phyloP scores from a whole-genome alignment of 2,329 filamentous ascomycete genomes.

The Aspergillus latus region DNA sequence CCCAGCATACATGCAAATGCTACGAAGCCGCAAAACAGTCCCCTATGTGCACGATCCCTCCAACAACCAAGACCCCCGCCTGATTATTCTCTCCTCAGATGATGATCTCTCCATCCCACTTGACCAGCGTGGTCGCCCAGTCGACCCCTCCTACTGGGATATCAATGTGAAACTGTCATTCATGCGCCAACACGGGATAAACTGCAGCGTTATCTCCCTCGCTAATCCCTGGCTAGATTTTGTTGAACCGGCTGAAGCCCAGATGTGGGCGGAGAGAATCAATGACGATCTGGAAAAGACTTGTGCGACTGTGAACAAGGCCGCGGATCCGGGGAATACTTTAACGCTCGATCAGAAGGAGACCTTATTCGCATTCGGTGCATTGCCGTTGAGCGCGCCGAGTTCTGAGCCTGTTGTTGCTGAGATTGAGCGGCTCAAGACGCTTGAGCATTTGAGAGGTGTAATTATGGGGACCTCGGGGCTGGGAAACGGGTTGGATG shows the following conservation, averaged over 20 bases:
- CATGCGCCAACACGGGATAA: conserved; percentile 81
- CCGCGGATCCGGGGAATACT: conserved; percentile 20
- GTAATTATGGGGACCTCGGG: conserved; percentile 86
- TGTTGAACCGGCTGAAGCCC: conserved; percentile 61
- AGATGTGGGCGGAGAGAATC: conserved; percentile 63
- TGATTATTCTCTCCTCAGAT: conserved; percentile 50
- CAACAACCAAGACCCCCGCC: conserved; percentile 36
- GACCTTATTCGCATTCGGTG: conserved; percentile 77
- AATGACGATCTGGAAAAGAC: conserved; percentile 76
- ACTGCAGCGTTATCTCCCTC: conserved; percentile 80
- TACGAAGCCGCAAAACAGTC: conserved; percentile 52
- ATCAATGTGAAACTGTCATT: conserved; percentile 78
- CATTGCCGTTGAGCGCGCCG: conserved; percentile 72
- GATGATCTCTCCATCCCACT: conserved; percentile 41
- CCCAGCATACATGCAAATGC: conserved; percentile 58
- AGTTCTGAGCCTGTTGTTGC: conserved; percentile 57
- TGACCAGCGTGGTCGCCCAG: conserved; percentile 67
- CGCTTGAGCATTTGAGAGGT: conserved; percentile 69
- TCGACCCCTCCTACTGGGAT: conserved; percentile 80
- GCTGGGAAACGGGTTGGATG: conserved; percentile 76
- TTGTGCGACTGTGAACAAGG: conserved; percentile 55
- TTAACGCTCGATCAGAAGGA: conserved; percentile 52
- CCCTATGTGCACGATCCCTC: conserved; percentile 47
- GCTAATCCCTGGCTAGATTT: conserved; percentile 97
- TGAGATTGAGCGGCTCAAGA: conserved; percentile 63